phyloP scores from a whole-genome alignment of 164 flowering plant genomes.

The Berberis vulgaris region DNA sequence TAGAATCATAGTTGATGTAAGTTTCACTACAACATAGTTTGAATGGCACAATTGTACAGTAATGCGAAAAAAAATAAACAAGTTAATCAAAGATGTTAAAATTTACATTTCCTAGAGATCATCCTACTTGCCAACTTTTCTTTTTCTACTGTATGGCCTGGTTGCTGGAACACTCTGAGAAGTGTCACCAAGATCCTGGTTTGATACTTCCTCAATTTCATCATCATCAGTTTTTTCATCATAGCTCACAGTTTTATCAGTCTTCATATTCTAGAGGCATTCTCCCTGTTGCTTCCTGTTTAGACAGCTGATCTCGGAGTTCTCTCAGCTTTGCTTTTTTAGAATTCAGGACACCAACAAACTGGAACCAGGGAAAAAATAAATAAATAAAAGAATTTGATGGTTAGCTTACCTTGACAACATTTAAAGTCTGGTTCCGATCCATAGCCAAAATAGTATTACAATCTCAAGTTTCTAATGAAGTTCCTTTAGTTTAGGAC shows the following conservation, averaged over 20 bases:
- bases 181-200: slow-evolving; percentile 20
- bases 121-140: slow-evolving; percentile 15
- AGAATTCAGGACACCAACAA: slow-evolving; percentile 64
- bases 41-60: too few relatives aligned
- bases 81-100: too few relatives aligned
- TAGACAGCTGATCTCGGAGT: slow-evolving; percentile 40
- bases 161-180: slow-evolving; percentile 28
- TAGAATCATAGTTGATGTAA: too few relatives aligned
- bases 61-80: too few relatives aligned
- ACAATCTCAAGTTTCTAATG: too few relatives aligned
- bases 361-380: slow-evolving; percentile 29
- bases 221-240: slow-evolving; percentile 37
- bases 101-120: too few relatives aligned
- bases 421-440: too few relatives aligned
- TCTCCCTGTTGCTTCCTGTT: slow-evolving; percentile 16
- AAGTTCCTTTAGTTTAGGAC: too few relatives aligned
- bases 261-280: slow-evolving; percentile 40
- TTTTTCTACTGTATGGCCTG: slow-evolving; percentile 36
- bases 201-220: slow-evolving; percentile 26
- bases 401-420: background rate
- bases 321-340: slow-evolving; percentile 83
- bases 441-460: too few relatives aligned
- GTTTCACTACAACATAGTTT: too few relatives aligned
- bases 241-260: slow-evolving; percentile 53
- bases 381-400: background rate